phyloP scores from a whole-genome alignment of 257 asterid species.

The Craterostigma plantagineum region DNA sequence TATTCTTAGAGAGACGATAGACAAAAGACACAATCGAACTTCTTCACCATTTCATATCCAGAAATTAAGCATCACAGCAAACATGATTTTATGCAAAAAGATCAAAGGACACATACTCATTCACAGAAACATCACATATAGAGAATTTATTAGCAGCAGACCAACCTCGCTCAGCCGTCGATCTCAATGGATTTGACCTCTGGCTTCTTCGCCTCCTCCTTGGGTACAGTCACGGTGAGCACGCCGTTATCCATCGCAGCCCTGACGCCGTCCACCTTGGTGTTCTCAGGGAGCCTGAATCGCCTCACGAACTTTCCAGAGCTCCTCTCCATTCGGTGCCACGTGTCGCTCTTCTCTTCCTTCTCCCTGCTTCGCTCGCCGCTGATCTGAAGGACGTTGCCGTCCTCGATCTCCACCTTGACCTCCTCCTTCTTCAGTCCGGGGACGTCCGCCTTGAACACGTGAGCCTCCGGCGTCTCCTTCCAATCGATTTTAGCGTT shows the following conservation, averaged over 20 bases:
- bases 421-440: slow-evolving; percentile 10
- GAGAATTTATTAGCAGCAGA: too few relatives aligned
- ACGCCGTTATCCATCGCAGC: slow-evolving; percentile 19
- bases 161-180: slow-evolving; percentile 8
- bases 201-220: slow-evolving; percentile 13
- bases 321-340: slow-evolving; percentile 24
- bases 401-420: slow-evolving; percentile 17
- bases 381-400: slow-evolving; percentile 14
- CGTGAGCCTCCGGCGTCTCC: slow-evolving; percentile 14
- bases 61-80: too few relatives aligned
- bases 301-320: slow-evolving; percentile 14
- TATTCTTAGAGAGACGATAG: too few relatives aligned
- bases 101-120: too few relatives aligned
- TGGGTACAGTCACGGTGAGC: slow-evolving; percentile 13
- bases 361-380: slow-evolving; percentile 20
- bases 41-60: too few relatives aligned
- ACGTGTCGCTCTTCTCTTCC: slow-evolving; percentile 18
- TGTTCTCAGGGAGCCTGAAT: slow-evolving; percentile 18
- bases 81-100: too few relatives aligned
- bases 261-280: slow-evolving; percentile 12
- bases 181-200: slow-evolving; percentile 12
- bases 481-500: too few relatives aligned
- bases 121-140: too few relatives aligned
- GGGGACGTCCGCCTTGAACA: slow-evolving; percentile 15
- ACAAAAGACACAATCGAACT: too few relatives aligned